Base-by-base conservation (phyloP, 805 yeast genomes). In the Starmerella bombi region DNA sequence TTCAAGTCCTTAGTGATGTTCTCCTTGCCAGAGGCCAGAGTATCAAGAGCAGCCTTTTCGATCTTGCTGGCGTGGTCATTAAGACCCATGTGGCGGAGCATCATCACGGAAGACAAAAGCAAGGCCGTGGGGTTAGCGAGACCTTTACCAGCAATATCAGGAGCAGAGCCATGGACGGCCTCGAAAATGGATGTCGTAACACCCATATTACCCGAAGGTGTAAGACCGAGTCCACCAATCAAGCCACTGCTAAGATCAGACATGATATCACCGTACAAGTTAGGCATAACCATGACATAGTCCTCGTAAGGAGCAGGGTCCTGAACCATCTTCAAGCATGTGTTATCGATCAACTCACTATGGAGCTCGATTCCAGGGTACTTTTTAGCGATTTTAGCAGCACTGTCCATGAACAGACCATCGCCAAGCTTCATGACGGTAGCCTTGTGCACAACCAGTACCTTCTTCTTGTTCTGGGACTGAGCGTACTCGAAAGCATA, bases 91-190 rank as follows among this genome's bases (percentile, higher is more conserved):
- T 91, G 98, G 71, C 93, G 81, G 73, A 91, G 79, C 97, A 91
- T 88, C 96, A 91, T 91, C 61, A 86, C 84, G 34, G 97, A 88
- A 37, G 95, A 84, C 61, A 91, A 74, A 63, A 91, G 72, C 61
- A 91, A 68, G 43, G 98, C 98, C 47, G 98, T 91, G 69, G 98
- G 98, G 77, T 91, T 91, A 51, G 98, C 98, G 63, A 83, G 75
- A 62, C 94, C 93, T 74, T 91, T 84, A 61, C 98, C 98, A 49
- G 97, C 97, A 59, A 91, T 91, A 65, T 91, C 98, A 56, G 98
- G 98, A 50, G 98, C 98, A 44, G 97, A 86, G 64, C 98, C 98
- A 66, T 91, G 98, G 59, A 91, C 98, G 51, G 98, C 98, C 75
- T 91, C 98, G 64, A 91, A 91, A 62, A 91, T 88, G 42, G 96